phyloP scores from a whole-genome alignment of 257 asterid species.

The Plantago elongata region DNA sequence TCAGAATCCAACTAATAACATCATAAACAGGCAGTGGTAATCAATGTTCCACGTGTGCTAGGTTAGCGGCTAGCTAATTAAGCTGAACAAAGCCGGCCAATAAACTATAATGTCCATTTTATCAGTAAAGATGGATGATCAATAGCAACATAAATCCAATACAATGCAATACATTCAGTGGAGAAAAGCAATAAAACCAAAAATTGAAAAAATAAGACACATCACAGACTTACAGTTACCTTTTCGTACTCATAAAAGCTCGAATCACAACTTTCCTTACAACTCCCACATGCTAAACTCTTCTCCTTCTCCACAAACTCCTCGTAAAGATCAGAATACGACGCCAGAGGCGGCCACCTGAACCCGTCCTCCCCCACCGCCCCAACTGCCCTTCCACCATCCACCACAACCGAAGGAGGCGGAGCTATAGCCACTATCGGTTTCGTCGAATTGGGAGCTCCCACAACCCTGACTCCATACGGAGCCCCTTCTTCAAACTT shows the following conservation, averaged over 20 bases:
- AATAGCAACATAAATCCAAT: conserved; percentile 6
- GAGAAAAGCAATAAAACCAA: not conserved
- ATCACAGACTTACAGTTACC: conserved; percentile 32
- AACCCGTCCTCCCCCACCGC: conserved; percentile 49
- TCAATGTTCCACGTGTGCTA: too few relatives aligned
- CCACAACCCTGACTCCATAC: conserved; percentile 88
- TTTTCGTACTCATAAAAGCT: conserved; percentile 41
- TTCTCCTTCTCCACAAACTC: conserved; percentile 50
- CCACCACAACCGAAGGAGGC: conserved; percentile 30
- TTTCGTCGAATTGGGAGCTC: conserved; percentile 81
- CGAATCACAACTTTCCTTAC: conserved; percentile 56
- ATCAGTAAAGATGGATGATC: too few relatives aligned
- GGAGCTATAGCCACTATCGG: conserved; percentile 47
- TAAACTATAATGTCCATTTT: too few relatives aligned
- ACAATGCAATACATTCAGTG: conserved; percentile 10
- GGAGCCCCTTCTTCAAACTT: conserved; percentile 94
- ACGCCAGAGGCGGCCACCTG: conserved; percentile 68
- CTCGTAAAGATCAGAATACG: conserved; percentile 73
- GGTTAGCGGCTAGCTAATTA: too few relatives aligned
- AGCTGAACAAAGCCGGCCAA: too few relatives aligned
- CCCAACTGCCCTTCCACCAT: conserved; percentile 43
- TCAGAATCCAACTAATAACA: too few relatives aligned
- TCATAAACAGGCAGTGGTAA: too few relatives aligned
- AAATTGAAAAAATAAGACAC: not conserved
- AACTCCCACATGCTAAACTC: conserved; percentile 49